phyloP scores from a whole-genome alignment of 495 filamentous ascomycete species.

The Lentithecium fluviatile region DNA sequence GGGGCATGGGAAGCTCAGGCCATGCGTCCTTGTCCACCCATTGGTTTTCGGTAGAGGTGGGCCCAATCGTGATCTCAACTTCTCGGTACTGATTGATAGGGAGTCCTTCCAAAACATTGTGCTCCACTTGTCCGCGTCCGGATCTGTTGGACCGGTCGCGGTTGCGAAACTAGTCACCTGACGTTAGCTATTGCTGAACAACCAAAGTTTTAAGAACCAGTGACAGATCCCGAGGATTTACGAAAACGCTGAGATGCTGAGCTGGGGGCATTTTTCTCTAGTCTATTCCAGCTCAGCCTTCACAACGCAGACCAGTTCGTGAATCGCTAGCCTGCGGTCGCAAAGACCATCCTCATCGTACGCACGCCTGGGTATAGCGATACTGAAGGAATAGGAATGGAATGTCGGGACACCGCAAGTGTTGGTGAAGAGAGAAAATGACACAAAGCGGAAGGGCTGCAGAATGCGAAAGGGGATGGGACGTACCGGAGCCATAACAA shows the following conservation, averaged over 20 bases:
- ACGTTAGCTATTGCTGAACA: slow-evolving; percentile 42
- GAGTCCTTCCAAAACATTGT: slow-evolving; percentile 93
- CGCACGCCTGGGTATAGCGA: no score
- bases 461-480: neutral
- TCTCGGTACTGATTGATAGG: slow-evolving; percentile 88
- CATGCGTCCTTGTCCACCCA: slow-evolving; percentile 52
- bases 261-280: no score
- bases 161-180: slow-evolving; percentile 52
- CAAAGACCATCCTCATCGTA: no score
- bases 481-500: slow-evolving; percentile 41
- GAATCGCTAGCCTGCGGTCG: no score
- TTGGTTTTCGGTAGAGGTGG: slow-evolving; percentile 55
- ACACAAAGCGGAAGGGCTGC: neutral
- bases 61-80: slow-evolving; percentile 64
- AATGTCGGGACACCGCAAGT: no score
- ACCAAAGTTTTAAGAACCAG: slow-evolving; percentile 3
- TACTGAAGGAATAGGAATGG: no score
- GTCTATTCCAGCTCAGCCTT: no score
- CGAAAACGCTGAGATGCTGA: no score
- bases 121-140: slow-evolving; percentile 72
- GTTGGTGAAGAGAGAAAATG: neutral
- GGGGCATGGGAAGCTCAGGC: slow-evolving; percentile 72
- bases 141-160: slow-evolving; percentile 65
- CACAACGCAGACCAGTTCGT: no score
- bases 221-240: no score